Conservation (phyloP, 371 early-diverging fungal species). For the Entomophthora muscae region DNA sequence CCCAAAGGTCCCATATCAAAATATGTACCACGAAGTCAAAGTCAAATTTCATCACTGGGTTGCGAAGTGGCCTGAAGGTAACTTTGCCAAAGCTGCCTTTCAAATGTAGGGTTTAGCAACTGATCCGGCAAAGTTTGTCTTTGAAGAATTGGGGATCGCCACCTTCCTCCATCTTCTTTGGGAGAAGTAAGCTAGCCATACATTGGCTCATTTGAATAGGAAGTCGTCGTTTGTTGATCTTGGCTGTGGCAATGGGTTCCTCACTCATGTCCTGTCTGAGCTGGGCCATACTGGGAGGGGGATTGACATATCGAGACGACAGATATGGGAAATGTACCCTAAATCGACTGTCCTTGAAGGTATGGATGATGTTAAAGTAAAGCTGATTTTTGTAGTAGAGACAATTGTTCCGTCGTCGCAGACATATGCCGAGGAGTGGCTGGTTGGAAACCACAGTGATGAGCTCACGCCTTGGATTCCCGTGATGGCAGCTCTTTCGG, state of each 20-base stretch:
- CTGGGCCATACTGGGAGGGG: constrained; percentile 70
- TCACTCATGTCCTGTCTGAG: constrained; percentile 54
- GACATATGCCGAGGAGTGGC: constrained; percentile 42
- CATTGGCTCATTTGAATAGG: constrained; percentile 11
- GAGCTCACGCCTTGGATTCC: constrained; percentile 82
- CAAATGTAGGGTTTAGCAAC: constrained; percentile 24
- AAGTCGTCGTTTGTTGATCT: constrained; percentile 59
- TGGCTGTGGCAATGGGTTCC: constrained; percentile 82
- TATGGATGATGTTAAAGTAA: not conserved
- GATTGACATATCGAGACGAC: constrained; percentile 55
- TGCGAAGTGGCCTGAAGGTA: constrained; percentile 1
- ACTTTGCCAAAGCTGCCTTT: constrained; percentile 34
- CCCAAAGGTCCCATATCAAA: constrained; percentile 37
- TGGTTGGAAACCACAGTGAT: constrained; percentile 84
- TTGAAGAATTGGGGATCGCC: constrained; percentile 72
- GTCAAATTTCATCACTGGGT: constrained; percentile 8
- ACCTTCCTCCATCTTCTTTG: constrained; percentile 61
- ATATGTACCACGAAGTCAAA: constrained; percentile 7
- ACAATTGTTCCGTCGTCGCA: constrained; percentile 36
- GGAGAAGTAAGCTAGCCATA: constrained; percentile 25
- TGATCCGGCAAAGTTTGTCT: constrained; percentile 66
- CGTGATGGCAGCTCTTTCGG: constrained; percentile 47
- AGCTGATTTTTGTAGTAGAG: constrained; percentile 22
- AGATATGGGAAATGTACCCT: constrained; percentile 44
- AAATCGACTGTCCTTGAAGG: not conserved